These are phyloP conservation scores for Mycosphaerelloides madeirae DNA, from an alignment of 2,329 filamentous ascomycete species.

Conservation along the genomic window DNA sequence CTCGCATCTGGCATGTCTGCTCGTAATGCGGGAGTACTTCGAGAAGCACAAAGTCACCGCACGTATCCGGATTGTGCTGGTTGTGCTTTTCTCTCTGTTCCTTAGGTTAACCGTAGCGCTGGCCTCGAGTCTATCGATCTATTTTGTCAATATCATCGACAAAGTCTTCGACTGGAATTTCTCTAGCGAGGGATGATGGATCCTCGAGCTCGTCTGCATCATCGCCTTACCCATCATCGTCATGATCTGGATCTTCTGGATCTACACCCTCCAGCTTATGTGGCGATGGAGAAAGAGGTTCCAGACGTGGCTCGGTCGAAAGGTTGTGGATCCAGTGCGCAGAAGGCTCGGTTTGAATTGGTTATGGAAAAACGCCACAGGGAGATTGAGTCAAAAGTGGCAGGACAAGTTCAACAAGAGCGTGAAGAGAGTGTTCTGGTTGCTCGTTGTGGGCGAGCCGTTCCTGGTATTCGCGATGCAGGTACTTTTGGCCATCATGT, in stretches of 20 bases:
- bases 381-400: not conserved
- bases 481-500: not conserved
- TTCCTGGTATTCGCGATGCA: conserved; percentile 1
- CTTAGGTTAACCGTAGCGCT: not conserved
- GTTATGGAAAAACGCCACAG: not conserved
- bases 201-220: not conserved
- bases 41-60: conserved; percentile 4
- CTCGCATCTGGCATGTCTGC: conserved; percentile 6
- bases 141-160: not conserved
- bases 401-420: not conserved
- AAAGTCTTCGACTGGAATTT: not conserved
- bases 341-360: not conserved
- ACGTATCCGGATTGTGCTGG: not conserved
- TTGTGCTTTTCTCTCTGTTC: conserved; percentile 2
- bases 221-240: not conserved
- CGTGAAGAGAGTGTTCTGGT: not conserved
- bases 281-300: not conserved
- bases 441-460: not conserved
- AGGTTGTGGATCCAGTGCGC: not conserved
- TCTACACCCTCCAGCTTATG: conserved; percentile 2
- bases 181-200: not conserved
- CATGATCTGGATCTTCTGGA: conserved; percentile 7
- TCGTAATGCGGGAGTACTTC: conserved; percentile 5
- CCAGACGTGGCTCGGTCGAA: not conserved
- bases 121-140: conserved; percentile 1